Evolutionary conservation across 768 basidiomycete genomes (phyloP), one percentile per base, ranked within the genome.

Genomic region (Pisolithus orientalis): DNA sequence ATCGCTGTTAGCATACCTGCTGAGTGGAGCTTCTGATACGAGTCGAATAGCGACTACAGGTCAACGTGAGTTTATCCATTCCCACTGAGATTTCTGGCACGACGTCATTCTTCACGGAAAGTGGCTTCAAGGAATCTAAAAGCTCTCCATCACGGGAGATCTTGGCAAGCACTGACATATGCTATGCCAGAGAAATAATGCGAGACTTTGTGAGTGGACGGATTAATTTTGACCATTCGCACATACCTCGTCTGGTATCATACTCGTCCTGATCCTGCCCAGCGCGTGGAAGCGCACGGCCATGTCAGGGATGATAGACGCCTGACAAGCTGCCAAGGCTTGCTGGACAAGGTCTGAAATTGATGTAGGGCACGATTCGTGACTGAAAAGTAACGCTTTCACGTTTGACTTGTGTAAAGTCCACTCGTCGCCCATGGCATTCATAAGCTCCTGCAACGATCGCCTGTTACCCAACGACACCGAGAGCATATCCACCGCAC

Each of bases 51-150:
- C 79, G 75, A 13, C 51, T 62, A n/a, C 68, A 78, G 0, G 39
- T 47, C 0, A 82, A 50, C 5, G 64, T 56, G 10, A 82, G 38
- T 0, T 54, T 45, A 6, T 61, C 73, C 24, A 70, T 59, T 44
- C 65, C 65, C 13, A 51, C 7, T 1, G 45, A 61, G 53, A 67
- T 69, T 0, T 68, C 53, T 2, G 62, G 38, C 5, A 56, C 47
- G 8, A 81, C 67, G 8, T 73, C 69, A 43, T 84, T 82, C 31
- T 65, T 72, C 9, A 66, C 72, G 34, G 66, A 53, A 0, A 54
- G 55, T 0, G 84, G 80, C 57, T 82, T 82, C 51, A 72, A 56
- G 17, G 75, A 66, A n/a, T 79, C 73, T 16, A 82, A 66, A 7
- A 75, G 73, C 16, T 76, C 71, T 2, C 73, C 64, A 42, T 80